phyloP scores from a whole-genome alignment of 2,329 filamentous ascomycete genomes.

The Trichoderma pleuroti region DNA sequence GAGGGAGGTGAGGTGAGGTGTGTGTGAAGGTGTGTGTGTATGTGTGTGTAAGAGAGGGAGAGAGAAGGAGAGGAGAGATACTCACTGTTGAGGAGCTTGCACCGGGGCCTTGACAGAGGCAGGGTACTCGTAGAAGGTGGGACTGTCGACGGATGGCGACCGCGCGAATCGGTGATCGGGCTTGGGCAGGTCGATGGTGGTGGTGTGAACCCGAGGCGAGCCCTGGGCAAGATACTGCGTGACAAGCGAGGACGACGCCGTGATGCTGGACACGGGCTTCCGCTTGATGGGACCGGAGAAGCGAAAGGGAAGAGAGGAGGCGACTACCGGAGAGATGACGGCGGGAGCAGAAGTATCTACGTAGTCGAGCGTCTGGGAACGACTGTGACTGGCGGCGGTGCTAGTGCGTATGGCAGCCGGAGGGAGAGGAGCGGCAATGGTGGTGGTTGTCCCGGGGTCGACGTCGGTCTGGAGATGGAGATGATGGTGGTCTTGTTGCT shows the following conservation, averaged over 20 bases:
- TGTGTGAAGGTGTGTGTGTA: not conserved
- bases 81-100: slow-evolving; percentile 28
- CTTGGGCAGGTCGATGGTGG: slow-evolving; percentile 40
- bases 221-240: slow-evolving; percentile 22
- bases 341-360: slow-evolving; percentile 21
- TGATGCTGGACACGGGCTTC: slow-evolving; percentile 57
- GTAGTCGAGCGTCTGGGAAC: slow-evolving; percentile 27
- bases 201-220: slow-evolving; percentile 25
- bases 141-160: slow-evolving; percentile 56
- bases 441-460: not conserved
- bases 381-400: slow-evolving; percentile 22
- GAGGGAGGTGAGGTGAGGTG: not conserved
- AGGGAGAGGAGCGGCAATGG: slow-evolving; percentile 18
- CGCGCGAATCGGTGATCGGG: slow-evolving; percentile 55
- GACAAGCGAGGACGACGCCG: slow-evolving; percentile 25
- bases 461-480: not conserved
- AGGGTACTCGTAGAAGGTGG: slow-evolving; percentile 59
- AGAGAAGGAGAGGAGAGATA: not conserved
- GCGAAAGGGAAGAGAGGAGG: slow-evolving; percentile 22
- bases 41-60: not conserved
- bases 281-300: slow-evolving; percentile 47
- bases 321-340: slow-evolving; percentile 19
- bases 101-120: slow-evolving; percentile 23
- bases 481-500: not conserved
- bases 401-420: not conserved